Conservation (phyloP, 2,329 filamentous ascomycete genomes). For the Cucurbitaria berberidis region DNA sequence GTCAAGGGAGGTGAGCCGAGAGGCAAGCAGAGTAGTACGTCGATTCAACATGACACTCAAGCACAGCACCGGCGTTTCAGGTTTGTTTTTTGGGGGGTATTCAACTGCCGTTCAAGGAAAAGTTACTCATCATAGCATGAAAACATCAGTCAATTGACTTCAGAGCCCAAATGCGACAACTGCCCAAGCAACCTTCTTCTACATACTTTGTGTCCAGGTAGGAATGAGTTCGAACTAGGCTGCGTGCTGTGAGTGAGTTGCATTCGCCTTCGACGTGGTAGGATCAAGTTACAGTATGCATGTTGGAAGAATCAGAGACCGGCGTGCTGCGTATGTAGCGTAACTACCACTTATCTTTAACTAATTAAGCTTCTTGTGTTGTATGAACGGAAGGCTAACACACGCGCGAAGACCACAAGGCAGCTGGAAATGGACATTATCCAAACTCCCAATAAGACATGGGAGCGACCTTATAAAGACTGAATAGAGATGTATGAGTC, state of each 20-base stretch:
- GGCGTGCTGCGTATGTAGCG: too few species aligned
- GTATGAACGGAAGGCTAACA: too few species aligned
- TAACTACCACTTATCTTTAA: too few species aligned
- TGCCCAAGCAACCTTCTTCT: conserved; percentile 12
- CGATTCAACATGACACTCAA: conserved; percentile 17
- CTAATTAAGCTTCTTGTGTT: too few species aligned
- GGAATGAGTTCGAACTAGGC: not conserved
- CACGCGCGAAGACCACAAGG: too few species aligned
- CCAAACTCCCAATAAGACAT: too few species aligned
- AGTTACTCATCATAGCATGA: not conserved
- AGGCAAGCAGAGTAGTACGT: conserved; percentile 4
- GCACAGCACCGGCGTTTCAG: conserved; percentile 16
- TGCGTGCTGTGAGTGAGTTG: not conserved
- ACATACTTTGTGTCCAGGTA: not conserved
- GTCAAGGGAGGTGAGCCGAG: not conserved
- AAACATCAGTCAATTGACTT: conserved; percentile 1
- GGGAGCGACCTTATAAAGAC: too few species aligned
- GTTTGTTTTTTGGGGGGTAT: conserved; percentile 13
- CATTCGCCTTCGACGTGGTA: not conserved
- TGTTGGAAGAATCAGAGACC: too few species aligned
- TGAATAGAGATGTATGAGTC: too few species aligned
- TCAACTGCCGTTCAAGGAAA: conserved; percentile 15
- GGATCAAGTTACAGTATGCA: not conserved
- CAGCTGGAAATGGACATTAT: too few species aligned
- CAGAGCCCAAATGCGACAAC: conserved; percentile 25